phyloP scores from a whole-genome alignment of 352 stramenopile genomes.

The Globisporangium rhizosaccharum region DNA sequence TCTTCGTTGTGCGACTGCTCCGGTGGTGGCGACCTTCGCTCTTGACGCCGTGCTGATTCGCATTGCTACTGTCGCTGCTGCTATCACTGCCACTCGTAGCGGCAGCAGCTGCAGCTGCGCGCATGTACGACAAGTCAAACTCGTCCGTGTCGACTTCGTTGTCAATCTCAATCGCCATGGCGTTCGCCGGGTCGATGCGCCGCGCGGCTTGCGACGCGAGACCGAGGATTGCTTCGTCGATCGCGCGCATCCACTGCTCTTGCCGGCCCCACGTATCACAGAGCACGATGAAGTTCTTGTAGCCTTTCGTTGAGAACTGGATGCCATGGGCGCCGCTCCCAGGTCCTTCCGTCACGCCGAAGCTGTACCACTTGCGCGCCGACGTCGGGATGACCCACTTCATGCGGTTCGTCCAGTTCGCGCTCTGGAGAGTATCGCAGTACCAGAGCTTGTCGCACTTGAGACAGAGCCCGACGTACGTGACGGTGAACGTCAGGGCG shows the following conservation, averaged over 20 bases:
- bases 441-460: slow-evolving; percentile 89
- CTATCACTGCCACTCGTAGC: slow-evolving; percentile 11
- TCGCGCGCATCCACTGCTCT: slow-evolving; percentile 84
- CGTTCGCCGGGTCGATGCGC: slow-evolving; percentile 62
- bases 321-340: slow-evolving; percentile 80
- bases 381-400: slow-evolving; percentile 88
- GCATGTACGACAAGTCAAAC: slow-evolving; percentile 58
- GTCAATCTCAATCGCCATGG: slow-evolving; percentile 84
- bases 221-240: slow-evolving; percentile 72
- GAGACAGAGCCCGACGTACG: slow-evolving; percentile 78
- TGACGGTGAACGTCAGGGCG: slow-evolving; percentile 82
- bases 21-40: slow-evolving; percentile 4
- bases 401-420: slow-evolving; percentile 85
- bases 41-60: slow-evolving; percentile 4
- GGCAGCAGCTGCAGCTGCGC: slow-evolving; percentile 9
- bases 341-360: slow-evolving; percentile 69
- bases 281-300: slow-evolving; percentile 87
- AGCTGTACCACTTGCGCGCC: slow-evolving; percentile 85
- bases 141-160: slow-evolving; percentile 82
- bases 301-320: slow-evolving; percentile 84
- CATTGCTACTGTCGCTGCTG: slow-evolving; percentile 22
- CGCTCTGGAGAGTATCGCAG: slow-evolving; percentile 75
- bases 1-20: background rate
- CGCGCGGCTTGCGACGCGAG: slow-evolving; percentile 50
- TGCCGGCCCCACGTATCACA: slow-evolving; percentile 82